Conservation (phyloP, 192 early-diverging fungal genomes). For the Coemansia sp. region DNA sequence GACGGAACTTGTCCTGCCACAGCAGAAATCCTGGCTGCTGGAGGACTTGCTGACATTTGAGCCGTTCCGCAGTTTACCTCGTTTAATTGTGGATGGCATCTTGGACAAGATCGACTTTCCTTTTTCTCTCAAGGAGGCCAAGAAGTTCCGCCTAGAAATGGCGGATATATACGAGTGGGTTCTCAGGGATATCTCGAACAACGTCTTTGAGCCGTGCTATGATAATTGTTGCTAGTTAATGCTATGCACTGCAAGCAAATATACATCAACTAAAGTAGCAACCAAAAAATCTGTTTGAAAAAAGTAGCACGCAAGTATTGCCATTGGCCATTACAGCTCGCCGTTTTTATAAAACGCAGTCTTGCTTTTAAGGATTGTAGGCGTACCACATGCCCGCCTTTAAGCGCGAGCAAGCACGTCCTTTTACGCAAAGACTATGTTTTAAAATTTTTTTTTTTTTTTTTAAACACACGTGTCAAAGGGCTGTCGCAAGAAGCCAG, state of each 20-base stretch:
- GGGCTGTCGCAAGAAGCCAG: background rate
- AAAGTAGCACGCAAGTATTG: background rate
- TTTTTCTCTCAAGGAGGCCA: constrained; percentile 47
- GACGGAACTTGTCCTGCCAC: constrained; percentile 66
- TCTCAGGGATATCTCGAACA: background rate
- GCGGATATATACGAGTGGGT: constrained; percentile 37
- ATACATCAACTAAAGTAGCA: too few species aligned
- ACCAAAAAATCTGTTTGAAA: too few species aligned
- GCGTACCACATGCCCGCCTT: background rate
- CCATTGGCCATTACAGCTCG: background rate
- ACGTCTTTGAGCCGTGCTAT: background rate
- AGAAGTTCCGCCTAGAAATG: constrained; percentile 36
- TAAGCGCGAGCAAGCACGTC: background rate
- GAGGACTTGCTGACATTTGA: background rate
- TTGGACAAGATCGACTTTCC: constrained; percentile 21
- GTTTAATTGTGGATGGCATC: constrained; percentile 12
- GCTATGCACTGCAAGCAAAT: too few species aligned
- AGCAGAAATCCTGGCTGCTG: constrained; percentile 58
- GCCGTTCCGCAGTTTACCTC: constrained; percentile 14
- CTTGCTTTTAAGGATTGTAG: background rate
- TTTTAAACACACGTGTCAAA: background rate
- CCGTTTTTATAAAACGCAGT: background rate
- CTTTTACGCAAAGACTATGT: background rate
- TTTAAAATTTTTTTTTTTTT: too few species aligned
- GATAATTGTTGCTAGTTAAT: too few species aligned